Base-by-base conservation (phyloP, 495 filamentous ascomycete species). In the Melanomma pulvis-pyrius region DNA sequence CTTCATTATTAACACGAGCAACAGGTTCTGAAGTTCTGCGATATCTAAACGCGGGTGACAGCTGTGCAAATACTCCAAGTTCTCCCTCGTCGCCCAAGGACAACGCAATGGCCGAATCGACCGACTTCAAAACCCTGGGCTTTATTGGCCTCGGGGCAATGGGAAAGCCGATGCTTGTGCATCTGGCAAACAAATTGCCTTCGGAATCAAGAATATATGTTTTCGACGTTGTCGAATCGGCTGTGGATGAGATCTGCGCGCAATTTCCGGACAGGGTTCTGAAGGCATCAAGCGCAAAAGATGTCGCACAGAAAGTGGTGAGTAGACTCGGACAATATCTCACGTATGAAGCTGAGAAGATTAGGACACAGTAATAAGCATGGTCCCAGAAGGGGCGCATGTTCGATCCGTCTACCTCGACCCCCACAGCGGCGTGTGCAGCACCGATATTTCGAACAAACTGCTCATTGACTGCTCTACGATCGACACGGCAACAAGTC, bases 71-170 rank as follows among this genome's bases (percentile, higher is more conserved):
- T 29, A 21, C n/a, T 29, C 32, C 3, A 8, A n/a, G 7, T 9
- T 29, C 13, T 50, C 13, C 48, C 13, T 6, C 19, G 13, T 21
- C 22, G 4, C n/a, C n/a, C n/a, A n/a, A n/a, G n/a, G n/a, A 26
- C 3, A 3, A 9, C 47, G 29, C 34, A 36, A 68, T 68, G 65
- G 44, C 28, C 46, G 54, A 63, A 22, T 7, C 21, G 11, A 30
- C 26, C 32, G 44, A 63, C 7, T 68, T 63, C 59, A 67, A 60
- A n/a, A 63, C 57, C 5, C 24, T 82, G 36, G 81, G 81, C 28
- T 82, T 81, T 69, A 77, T 83, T 58, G 81, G 81, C 68, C 74
- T 82, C 0, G 81, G 80, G 5, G 69, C 72, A n/a, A 83, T 82
- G 81, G 81, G 81, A 9, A 74, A 70, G 34, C 78, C 75, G 30